Evolutionary conservation across 345 rosid genomes (phyloP).

Genomic region (Sonneratia caseolaris): DNA sequence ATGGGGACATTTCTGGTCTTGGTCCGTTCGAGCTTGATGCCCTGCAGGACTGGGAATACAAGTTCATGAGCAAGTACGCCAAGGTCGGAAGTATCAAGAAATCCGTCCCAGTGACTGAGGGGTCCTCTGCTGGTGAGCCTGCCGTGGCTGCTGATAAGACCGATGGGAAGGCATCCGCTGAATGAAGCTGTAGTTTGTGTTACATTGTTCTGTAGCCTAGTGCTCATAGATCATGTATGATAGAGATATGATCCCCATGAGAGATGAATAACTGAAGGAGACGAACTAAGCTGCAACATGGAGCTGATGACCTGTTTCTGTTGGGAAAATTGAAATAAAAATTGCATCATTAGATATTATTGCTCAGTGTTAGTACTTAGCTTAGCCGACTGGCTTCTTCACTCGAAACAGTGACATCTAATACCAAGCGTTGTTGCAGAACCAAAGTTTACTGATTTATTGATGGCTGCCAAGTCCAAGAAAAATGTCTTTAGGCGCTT

Average conservation of each 20-base stretch:
- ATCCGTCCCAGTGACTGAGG: constrained; percentile 34
- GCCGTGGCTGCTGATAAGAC: constrained; percentile 28
- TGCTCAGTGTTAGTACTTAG: neutral
- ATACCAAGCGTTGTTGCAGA: neutral
- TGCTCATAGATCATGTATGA: neutral
- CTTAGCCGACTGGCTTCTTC: no score
- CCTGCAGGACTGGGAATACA: constrained; percentile 96
- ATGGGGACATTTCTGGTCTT: constrained; percentile 92
- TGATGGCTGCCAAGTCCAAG: neutral
- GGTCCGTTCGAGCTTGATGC: constrained; percentile 92
- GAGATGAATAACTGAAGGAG: neutral
- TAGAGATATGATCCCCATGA: neutral
- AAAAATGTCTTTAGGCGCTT: neutral
- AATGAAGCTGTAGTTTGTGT: neutral
- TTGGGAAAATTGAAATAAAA: neutral
- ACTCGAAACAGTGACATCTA: neutral
- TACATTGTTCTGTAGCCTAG: neutral
- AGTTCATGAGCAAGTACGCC: constrained; percentile 94
- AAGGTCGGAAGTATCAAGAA: constrained; percentile 76
- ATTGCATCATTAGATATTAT: neutral
- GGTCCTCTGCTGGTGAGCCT: constrained; percentile 28
- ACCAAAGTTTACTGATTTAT: neutral
- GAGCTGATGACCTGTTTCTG: neutral
- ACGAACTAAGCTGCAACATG: neutral
- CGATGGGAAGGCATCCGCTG: neutral